These are phyloP conservation scores for Dactylellina cionopaga DNA, from an alignment of 2,329 filamentous ascomycete genomes.

Conservation along the genomic window DNA sequence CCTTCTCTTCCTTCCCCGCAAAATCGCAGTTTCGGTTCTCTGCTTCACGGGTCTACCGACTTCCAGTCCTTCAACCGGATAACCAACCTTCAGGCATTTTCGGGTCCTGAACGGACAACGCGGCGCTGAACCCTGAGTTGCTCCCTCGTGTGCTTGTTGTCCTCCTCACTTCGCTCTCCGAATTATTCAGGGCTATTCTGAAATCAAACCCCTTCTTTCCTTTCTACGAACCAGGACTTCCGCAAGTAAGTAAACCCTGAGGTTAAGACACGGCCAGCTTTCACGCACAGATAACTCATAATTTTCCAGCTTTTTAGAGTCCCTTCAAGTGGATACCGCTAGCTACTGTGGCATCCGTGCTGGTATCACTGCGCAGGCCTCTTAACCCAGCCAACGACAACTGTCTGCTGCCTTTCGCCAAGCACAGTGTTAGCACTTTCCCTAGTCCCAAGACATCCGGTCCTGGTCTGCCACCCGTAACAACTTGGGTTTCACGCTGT, in stretches of 20 bases:
- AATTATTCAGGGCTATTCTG: constrained; percentile 30
- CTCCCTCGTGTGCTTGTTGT: constrained; percentile 30
- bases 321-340: constrained; percentile 3
- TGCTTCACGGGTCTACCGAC: constrained; percentile 41
- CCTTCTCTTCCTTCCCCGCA: constrained; percentile 54
- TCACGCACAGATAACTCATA: constrained; percentile 25
- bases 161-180: constrained; percentile 14
- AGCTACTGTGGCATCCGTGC: constrained; percentile 18
- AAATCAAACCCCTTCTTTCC: constrained; percentile 39
- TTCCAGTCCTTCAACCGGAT: constrained; percentile 18
- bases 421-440: constrained; percentile 31
- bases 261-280: constrained; percentile 14
- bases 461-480: constrained; percentile 47
- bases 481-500: constrained; percentile 46
- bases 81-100: constrained; percentile 14
- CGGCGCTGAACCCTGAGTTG: constrained; percentile 47
- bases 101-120: constrained; percentile 36
- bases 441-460: constrained; percentile 5
- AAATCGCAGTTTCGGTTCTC: constrained; percentile 50
- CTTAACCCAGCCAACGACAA: no score
- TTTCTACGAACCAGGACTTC: constrained; percentile 18
- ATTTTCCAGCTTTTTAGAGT: constrained; percentile 7
- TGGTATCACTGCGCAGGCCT: constrained; percentile 29
- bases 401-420: constrained; percentile 43
- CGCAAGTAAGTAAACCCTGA: constrained; percentile 25